Conservation (phyloP, 2,329 filamentous ascomycete genomes). For the Knufia fluminis region DNA sequence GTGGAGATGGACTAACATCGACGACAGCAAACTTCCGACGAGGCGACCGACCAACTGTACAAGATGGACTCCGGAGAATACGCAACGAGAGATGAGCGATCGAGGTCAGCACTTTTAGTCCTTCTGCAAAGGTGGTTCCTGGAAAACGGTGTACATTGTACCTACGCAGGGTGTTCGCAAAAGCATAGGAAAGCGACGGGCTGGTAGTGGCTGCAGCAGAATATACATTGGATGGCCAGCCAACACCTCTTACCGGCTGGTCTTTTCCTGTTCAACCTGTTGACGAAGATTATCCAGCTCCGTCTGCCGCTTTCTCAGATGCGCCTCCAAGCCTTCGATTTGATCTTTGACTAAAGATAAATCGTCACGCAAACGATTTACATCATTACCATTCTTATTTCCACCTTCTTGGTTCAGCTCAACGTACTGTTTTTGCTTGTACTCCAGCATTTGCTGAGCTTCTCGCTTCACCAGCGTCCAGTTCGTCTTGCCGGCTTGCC, state of each 20-base stretch:
- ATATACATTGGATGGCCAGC: not conserved
- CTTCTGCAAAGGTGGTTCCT: not conserved
- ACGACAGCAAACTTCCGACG: slow-evolving; percentile 23
- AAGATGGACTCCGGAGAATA: slow-evolving; percentile 23
- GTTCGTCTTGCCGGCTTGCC: slow-evolving; percentile 43
- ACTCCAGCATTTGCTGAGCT: slow-evolving; percentile 86
- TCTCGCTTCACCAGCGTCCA: slow-evolving; percentile 90
- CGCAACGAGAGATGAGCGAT: slow-evolving; percentile 19
- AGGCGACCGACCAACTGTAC: slow-evolving; percentile 18
- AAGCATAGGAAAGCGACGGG: not conserved
- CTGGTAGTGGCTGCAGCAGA: not conserved
- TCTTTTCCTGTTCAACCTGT: slow-evolving; percentile 82
- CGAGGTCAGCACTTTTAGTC: not conserved
- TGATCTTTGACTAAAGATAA: slow-evolving; percentile 87
- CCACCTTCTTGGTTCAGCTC: slow-evolving; percentile 57
- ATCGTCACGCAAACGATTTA: slow-evolving; percentile 76
- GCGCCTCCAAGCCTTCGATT: slow-evolving; percentile 77
- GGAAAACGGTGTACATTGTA: slow-evolving; percentile 12
- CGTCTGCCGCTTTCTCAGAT: slow-evolving; percentile 67
- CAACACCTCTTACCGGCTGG: slow-evolving; percentile 41
- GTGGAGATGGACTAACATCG: slow-evolving; percentile 9
- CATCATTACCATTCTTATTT: slow-evolving; percentile 55
- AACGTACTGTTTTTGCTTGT: slow-evolving; percentile 72
- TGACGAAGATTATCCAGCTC: slow-evolving; percentile 65
- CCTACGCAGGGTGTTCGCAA: slow-evolving; percentile 4